Percentiles rank a stretch among this genome's conserved stretches.
Evolutionary conservation across 108 stramenopile species (phyloP).

Genomic region (Nitzschia inconspicua): DNA sequence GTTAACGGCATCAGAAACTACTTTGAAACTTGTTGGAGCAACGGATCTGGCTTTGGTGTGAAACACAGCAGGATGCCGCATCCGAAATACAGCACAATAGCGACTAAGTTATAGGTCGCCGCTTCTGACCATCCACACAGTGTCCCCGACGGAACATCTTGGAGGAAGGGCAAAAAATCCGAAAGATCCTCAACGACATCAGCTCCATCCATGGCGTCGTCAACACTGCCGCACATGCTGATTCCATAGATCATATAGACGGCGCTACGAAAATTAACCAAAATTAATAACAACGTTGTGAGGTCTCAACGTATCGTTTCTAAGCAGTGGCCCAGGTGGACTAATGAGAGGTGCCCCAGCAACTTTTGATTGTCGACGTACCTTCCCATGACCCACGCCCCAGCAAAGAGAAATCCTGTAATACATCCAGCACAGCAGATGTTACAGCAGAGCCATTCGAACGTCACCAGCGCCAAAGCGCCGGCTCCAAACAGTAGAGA

Average conservation of each 20-base stretch:
- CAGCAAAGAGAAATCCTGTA: conserved; percentile 16
- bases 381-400: conserved; percentile 13
- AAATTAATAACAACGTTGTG: too few species aligned
- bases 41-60: conserved; percentile 24
- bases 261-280: too few species aligned
- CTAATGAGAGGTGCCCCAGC: too few species aligned
- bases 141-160: background rate
- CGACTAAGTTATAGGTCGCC: conserved; percentile 16
- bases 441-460: conserved; percentile 28
- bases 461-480: conserved; percentile 11
- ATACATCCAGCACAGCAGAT: conserved; percentile 25
- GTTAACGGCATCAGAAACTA: too few species aligned
- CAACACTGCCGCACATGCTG: background rate
- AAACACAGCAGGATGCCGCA: conserved; percentile 23
- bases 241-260: conserved; percentile 21
- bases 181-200: background rate
- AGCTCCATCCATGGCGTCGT: background rate
- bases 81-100: conserved; percentile 14
- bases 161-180: background rate
- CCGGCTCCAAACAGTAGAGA: conserved; percentile 9
- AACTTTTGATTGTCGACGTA: background rate
- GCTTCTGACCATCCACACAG: conserved; percentile 14
- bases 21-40: conserved; percentile 31
- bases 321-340: too few species aligned
- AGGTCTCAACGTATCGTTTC: too few species aligned